A percentile compares a stretch with the other conserved stretches of the same genome.
Evolutionary conservation across 106 monocot genomes (phyloP).

Genomic region (Platanthera zijinensis): DNA sequence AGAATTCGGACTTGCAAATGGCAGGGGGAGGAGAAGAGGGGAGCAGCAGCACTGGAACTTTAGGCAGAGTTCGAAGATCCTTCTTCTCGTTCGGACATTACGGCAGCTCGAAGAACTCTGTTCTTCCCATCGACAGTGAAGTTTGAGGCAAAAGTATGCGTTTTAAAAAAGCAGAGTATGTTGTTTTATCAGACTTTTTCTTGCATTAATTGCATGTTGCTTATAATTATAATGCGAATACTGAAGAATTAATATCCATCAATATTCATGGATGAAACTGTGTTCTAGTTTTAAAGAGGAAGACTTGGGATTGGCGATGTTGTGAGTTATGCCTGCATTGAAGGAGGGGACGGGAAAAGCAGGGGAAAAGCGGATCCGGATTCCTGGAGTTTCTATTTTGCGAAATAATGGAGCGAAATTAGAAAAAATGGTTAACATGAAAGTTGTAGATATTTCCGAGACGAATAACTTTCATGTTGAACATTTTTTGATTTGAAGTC

Average conservation of each 20-base stretch:
- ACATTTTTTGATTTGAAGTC: too few species aligned
- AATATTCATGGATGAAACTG: background rate
- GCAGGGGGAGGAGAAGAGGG: background rate
- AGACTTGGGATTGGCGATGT: background rate
- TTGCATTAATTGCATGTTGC: too few species aligned
- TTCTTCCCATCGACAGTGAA: slow-evolving; percentile 8
- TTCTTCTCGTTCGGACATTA: slow-evolving; percentile 52
- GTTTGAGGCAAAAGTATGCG: background rate
- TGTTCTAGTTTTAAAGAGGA: background rate
- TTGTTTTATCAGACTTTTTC: too few species aligned
- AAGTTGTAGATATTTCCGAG: too few species aligned
- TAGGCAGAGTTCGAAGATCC: slow-evolving; percentile 15
- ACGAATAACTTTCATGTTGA: too few species aligned
- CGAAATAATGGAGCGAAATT: too few species aligned
- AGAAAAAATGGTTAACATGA: too few species aligned
- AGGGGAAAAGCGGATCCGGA: background rate
- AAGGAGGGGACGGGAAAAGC: background rate
- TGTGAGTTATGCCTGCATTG: background rate
- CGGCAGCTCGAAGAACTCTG: slow-evolving; percentile 26
- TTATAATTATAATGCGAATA: too few species aligned
- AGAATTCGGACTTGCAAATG: background rate
- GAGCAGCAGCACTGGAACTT: slow-evolving; percentile 2
- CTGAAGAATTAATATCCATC: background rate
- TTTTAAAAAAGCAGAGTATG: too few species aligned
- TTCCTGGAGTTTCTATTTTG: too few species aligned